A percentile compares a stretch with the other conserved stretches of the same genome.
Conservation (phyloP, 495 filamentous ascomycete genomes). For the Pyronema omphalodes region DNA sequence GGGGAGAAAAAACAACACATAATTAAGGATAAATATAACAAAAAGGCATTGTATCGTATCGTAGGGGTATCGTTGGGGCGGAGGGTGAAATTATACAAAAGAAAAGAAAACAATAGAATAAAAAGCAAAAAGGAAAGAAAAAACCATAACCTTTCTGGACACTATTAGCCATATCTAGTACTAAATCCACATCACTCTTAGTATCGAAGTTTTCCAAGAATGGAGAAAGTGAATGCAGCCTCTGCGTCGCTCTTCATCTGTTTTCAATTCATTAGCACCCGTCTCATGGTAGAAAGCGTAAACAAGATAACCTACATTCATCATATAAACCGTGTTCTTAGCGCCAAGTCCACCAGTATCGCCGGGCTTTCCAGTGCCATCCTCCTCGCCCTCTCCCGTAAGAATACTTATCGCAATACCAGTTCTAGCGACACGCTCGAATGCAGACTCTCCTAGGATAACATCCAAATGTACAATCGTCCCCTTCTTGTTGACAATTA, state of each 20-base stretch:
- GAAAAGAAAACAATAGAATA: too few relatives aligned
- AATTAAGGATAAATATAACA: too few relatives aligned
- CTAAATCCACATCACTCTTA: too few relatives aligned
- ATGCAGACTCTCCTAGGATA: slow-evolving; percentile 63
- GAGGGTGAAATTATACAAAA: too few relatives aligned
- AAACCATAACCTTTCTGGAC: too few relatives aligned
- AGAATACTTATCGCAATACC: slow-evolving; percentile 79
- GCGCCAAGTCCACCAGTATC: slow-evolving; percentile 55
- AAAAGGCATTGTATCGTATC: too few relatives aligned
- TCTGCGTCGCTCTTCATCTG: slow-evolving; percentile 44
- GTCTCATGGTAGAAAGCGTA: neutral
- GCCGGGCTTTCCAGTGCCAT: slow-evolving; percentile 46
- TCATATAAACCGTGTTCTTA: slow-evolving; percentile 29
- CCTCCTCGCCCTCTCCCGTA: slow-evolving; percentile 55
- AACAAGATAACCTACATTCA: slow-evolving; percentile 20
- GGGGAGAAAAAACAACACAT: too few relatives aligned
- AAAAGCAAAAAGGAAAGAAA: too few relatives aligned
- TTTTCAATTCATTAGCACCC: slow-evolving; percentile 2
- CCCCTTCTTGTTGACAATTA: slow-evolving; percentile 52
- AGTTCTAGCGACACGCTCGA: slow-evolving; percentile 60
- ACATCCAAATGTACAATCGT: slow-evolving; percentile 59
- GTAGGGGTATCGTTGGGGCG: too few relatives aligned
- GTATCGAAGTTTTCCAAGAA: slow-evolving; percentile 42
- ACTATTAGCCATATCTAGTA: too few relatives aligned
- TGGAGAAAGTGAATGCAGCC: slow-evolving; percentile 41